Base-by-base conservation (phyloP, 225 moss, liverwort and hornwort species). In the Bryoerythrophyllum caledonicum region DNA sequence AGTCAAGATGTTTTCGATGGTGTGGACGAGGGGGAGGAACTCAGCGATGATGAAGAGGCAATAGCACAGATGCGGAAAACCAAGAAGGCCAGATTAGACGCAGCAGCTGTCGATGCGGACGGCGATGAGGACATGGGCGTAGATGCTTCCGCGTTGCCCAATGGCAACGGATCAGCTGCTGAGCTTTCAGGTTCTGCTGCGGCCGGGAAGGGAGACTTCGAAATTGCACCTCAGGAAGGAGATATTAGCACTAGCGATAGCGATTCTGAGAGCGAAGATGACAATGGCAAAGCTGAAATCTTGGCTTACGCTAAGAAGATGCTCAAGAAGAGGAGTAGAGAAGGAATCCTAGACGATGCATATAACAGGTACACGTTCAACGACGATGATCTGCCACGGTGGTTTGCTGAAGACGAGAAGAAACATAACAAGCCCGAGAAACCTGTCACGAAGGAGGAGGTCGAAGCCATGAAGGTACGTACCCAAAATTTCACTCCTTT, bases 351-450 rank as follows among this genome's bases (percentile, higher is more conserved):
- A 73, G 97, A 97, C 70, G 94, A 91, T 67, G 90, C 97, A 11
- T 97, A 97, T 74, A 97, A 97, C 72, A 78, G 97, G 38, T 94
- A 93, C 67, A 94, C 93, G 24, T 97, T 89, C 34, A 86, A 97
- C 70, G 97, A 97, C 65, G 94, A 83, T 17, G 76, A 78, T 64
- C 65, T 97, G 72, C 97, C 97, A 6, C 83, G 94, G 40, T 97
- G 97, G 97, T 97, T 97, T 79, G 87, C 88, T 28, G 97, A 97
- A 43, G 97, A 97, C 75, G 94, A 97, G 87, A 91, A 78, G 75
- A 97, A 97, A 68, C 94, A 97, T 76, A 80, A 73, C 27, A 93
- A 84, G 71, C 75, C 83, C 58, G 87, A 90, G 71, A 97, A 94
- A 67, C 94, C 97, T 51, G 69, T 94, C 19, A 94, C 94, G 0